Percentiles rank a stretch among this genome's conserved stretches.
phyloP scores from a whole-genome alignment of 1,284 basidiomycete species.

The Fistulina hepatica region DNA sequence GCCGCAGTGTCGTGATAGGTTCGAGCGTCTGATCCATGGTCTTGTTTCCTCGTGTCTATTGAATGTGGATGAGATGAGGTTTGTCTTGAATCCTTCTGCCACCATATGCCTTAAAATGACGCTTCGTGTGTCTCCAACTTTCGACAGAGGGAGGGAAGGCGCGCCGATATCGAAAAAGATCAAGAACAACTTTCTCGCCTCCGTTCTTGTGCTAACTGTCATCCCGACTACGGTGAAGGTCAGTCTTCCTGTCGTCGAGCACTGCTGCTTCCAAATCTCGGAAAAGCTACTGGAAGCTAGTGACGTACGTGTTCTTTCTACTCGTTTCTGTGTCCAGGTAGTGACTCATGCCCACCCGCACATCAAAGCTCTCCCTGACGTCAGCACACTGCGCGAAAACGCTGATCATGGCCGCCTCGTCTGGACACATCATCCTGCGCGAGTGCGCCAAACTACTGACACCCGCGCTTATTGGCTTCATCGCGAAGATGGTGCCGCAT shows the following conservation, averaged over 20 bases:
- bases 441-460: slow-evolving; percentile 67
- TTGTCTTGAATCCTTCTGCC: no score
- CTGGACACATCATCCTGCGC: slow-evolving; percentile 57
- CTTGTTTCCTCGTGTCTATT: slow-evolving; percentile 76
- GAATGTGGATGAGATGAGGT: slow-evolving; percentile 91
- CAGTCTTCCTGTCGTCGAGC: slow-evolving; percentile 71
- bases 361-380: slow-evolving; percentile 58
- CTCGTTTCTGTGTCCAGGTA: neutral
- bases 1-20: slow-evolving; percentile 31
- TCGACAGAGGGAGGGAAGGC: slow-evolving; percentile 65
- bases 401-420: slow-evolving; percentile 53
- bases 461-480: slow-evolving; percentile 70
- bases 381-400: slow-evolving; percentile 86
- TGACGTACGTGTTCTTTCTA: slow-evolving; percentile 41
- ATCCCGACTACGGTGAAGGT: slow-evolving; percentile 60
- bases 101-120: no score
- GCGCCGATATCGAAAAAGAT: slow-evolving; percentile 71
- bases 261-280: slow-evolving; percentile 74
- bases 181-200: slow-evolving; percentile 84
- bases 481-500: slow-evolving; percentile 56
- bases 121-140: slow-evolving; percentile 5
- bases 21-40: slow-evolving; percentile 67
- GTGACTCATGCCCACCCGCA: neutral
- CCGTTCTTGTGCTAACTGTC: slow-evolving; percentile 78
- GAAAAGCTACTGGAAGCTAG: slow-evolving; percentile 59